Percentiles rank a stretch among this genome's conserved stretches.
phyloP scores from a whole-genome alignment of 2,329 filamentous ascomycete species.

The Drechslerella dactyloides region DNA sequence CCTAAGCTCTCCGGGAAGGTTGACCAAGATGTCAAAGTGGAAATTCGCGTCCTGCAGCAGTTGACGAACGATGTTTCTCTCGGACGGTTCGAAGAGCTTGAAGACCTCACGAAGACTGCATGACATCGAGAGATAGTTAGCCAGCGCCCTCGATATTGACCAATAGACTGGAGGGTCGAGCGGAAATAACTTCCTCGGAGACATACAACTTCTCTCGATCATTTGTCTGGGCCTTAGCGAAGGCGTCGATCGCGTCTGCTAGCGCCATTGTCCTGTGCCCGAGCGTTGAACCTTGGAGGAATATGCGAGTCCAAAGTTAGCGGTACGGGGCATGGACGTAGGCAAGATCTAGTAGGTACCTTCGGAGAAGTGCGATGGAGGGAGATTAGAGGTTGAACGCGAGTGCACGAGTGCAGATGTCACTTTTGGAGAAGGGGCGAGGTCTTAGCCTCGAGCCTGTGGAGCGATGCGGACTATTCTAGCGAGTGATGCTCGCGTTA shows the following conservation, averaged over 20 bases:
- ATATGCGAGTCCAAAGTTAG: no score
- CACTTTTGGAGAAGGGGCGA: no score
- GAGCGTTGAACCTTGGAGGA: no score
- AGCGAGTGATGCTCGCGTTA: no score
- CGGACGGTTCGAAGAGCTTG: conserved; percentile 19
- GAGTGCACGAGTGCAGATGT: no score
- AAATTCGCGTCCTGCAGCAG: conserved; percentile 10
- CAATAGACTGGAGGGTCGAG: background rate
- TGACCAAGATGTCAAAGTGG: conserved; percentile 33
- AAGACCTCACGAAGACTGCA: conserved; percentile 12
- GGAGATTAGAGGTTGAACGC: no score
- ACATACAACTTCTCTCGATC: background rate
- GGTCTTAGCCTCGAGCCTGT: no score
- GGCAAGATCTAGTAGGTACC: no score
- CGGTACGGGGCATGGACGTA: no score
- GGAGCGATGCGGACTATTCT: no score
- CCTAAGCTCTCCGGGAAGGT: conserved; percentile 23
- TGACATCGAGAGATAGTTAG: background rate
- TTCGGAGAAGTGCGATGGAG: no score
- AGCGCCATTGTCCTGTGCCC: background rate
- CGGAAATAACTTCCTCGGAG: background rate
- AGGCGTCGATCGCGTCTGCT: background rate
- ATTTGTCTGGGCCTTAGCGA: background rate
- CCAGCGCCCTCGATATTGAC: background rate
- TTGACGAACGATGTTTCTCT: conserved; percentile 24